phyloP scores from a whole-genome alignment of 371 early-diverging fungal species.

The Apophysomyces ossiformis region DNA sequence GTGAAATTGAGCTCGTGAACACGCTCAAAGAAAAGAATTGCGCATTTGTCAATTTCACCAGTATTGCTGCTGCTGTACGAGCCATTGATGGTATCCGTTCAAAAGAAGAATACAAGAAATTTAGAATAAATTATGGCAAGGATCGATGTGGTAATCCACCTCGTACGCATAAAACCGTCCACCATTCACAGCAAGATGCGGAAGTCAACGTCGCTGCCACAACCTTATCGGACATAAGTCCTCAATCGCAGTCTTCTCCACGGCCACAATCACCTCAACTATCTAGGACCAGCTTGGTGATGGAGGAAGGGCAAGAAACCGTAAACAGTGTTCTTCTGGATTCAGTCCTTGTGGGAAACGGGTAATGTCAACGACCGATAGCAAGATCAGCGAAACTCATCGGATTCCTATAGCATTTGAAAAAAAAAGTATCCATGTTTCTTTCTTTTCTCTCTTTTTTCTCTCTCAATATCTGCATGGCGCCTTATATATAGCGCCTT shows the following conservation, averaged over 20 bases:
- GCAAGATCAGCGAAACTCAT: not conserved
- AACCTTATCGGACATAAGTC: not conserved
- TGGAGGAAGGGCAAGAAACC: conserved; percentile 5
- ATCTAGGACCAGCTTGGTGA: not conserved
- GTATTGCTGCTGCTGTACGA: conserved; percentile 65
- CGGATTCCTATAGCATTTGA: not conserved
- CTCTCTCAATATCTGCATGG: conserved; percentile 7
- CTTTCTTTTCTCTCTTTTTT: not conserved
- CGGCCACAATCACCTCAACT: conserved; percentile 1
- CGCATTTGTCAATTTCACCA: conserved; percentile 85
- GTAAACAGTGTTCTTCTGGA: conserved; percentile 2
- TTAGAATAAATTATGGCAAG: conserved; percentile 77
- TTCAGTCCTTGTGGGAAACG: conserved; percentile 7
- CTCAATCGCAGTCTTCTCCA: not conserved
- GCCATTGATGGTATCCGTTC: conserved; percentile 62
- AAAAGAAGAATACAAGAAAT: conserved; percentile 55
- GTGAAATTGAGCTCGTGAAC: conserved; percentile 80
- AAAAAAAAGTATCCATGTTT: conserved; percentile 10
- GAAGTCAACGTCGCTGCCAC: not conserved
- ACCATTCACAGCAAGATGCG: not conserved
- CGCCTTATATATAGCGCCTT: not conserved
- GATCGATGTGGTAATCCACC: conserved; percentile 79
- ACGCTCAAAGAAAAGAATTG: conserved; percentile 74
- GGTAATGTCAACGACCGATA: not conserved
- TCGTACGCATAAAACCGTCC: conserved; percentile 5